Base-by-base conservation (phyloP, 495 filamentous ascomycete species). In the Talaromyces stipitatus region DNA sequence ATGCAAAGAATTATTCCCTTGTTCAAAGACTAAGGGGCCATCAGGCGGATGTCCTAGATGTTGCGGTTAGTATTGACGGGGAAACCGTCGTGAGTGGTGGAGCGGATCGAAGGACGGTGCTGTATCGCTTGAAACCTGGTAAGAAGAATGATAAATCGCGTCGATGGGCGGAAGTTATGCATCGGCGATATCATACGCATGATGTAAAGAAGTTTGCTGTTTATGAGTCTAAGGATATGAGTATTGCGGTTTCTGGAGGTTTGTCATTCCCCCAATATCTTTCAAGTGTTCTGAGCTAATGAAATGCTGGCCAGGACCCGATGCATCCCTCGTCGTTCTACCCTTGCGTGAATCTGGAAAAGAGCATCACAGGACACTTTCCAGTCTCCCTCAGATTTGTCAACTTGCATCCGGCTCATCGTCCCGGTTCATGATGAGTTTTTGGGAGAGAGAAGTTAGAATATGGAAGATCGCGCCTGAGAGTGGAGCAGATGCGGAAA, bases 121-220 rank as follows among this genome's bases (percentile, higher is more conserved):
- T 92, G 26, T 96, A 92, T 67, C 83, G 82, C 70, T 75, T 73
- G 59, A 72, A 74, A 50, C 68, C 66, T 6, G 69, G 72, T n/a
- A 80, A 81, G 47, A 79, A 77, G 58, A 76, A 79, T 36, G 80
- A 82, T 51, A 80, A 83, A 50, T 74, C 73, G 28, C 67, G 67
- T 58, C 78, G 88, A 65, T 97, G 95, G 95, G 84, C 82, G 11
- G 90, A 94, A 71, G 73, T 89, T n/a, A 84, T 82, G 61, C 90
- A 95, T 62, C 76, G 85, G 56, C 78, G 91, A 64, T 88, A 89
- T 64, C 95, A 99, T 64, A 80, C 79, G 12, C 91, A 97, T 66
- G 94, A 99, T 75, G 90, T 97, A 60, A 96, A 97, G 72, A 83
- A 92, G 12, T 90, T 99, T 82, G 91, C 91, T 50, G 83, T 88